A percentile compares a stretch with the other conserved stretches of the same genome.
Conservation (phyloP, 2,329 filamentous ascomycete genomes). For the Coleophoma eucalyptorum region DNA sequence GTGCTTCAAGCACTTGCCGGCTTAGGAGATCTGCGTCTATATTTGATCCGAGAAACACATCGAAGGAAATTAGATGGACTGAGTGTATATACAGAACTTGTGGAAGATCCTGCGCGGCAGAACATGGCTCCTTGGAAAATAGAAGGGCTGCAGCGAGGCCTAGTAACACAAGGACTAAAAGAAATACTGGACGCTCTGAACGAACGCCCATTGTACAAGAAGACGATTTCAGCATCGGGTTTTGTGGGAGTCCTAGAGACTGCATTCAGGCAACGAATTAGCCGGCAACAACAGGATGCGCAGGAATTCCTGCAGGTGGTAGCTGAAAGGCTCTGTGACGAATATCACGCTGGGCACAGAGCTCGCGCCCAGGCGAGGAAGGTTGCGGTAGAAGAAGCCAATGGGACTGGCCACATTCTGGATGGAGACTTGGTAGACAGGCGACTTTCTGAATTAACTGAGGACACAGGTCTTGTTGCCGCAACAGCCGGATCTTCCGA, state of each 20-base stretch:
- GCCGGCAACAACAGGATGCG: conserved; percentile 92
- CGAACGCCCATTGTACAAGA: conserved; percentile 88
- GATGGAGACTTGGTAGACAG: conserved; percentile 5
- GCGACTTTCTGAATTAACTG: conserved; percentile 4
- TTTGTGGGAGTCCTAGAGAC: conserved; percentile 82
- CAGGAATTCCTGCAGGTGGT: conserved; percentile 97
- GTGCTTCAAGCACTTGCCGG: conserved; percentile 91
- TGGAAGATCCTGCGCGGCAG: conserved; percentile 40
- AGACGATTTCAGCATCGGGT: conserved; percentile 82
- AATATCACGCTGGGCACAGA: conserved; percentile 81
- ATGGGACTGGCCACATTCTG: neutral
- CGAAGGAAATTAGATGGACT: conserved; percentile 75
- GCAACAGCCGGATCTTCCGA: neutral
- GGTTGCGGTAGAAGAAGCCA: conserved; percentile 1
- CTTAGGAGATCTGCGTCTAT: conserved; percentile 81
- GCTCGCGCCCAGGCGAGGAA: conserved; percentile 58
- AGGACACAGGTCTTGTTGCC: conserved; percentile 1
- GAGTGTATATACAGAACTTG: conserved; percentile 67
- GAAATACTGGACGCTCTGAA: conserved; percentile 90
- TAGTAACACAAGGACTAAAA: conserved; percentile 85
- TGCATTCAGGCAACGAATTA: conserved; percentile 87
- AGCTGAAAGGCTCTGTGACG: conserved; percentile 86
- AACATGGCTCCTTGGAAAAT: conserved; percentile 55
- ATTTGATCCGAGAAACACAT: conserved; percentile 89
- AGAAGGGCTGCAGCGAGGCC: conserved; percentile 69